These are phyloP conservation scores for Carex pumila DNA, from an alignment of 176 grass and related monocot genomes.

Conservation along the genomic window DNA sequence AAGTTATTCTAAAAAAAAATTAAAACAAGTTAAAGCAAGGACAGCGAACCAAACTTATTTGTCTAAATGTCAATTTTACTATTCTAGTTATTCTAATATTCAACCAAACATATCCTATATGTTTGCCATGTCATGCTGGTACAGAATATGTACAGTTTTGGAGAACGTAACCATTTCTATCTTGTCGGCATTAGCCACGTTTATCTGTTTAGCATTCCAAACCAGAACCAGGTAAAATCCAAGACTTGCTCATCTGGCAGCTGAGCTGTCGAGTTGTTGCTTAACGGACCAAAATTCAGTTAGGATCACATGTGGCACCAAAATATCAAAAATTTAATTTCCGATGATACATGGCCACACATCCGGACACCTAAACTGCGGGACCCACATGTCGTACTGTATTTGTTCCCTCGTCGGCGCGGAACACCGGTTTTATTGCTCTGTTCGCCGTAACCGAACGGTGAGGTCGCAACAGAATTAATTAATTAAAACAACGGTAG, in stretches of 20 bases:
- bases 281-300: neutral
- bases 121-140: neutral
- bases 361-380: neutral
- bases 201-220: neutral
- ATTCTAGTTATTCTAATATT: no score
- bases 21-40: no score
- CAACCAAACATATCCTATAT: no score
- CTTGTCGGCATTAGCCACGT: neutral
- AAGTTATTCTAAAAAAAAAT: no score
- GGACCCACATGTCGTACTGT: neutral
- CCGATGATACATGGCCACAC: neutral
- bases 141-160: neutral
- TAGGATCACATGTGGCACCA: neutral
- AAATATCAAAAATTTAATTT: neutral
- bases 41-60: no score
- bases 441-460: neutral
- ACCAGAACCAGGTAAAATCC: neutral
- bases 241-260: constrained; percentile 3
- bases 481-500: neutral
- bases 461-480: neutral
- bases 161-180: neutral
- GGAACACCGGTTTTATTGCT: neutral
- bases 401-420: neutral
- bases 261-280: neutral
- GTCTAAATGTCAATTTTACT: no score